Conservation (phyloP, 192 early-diverging fungal species). For the Podila epigama region DNA sequence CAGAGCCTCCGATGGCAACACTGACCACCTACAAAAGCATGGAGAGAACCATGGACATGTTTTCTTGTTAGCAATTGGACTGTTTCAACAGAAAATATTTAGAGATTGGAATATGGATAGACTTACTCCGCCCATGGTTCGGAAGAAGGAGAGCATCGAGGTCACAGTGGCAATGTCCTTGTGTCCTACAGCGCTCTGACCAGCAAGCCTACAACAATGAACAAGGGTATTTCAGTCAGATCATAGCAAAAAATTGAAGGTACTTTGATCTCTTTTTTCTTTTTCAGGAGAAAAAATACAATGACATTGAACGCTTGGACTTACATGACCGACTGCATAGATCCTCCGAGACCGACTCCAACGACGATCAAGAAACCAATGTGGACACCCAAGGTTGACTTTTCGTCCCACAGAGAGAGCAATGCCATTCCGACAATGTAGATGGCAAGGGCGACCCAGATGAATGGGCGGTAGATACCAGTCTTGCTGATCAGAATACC, state of each 20-base stretch:
- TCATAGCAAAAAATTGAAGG: not conserved
- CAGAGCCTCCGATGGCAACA: constrained; percentile 48
- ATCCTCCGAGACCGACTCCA: constrained; percentile 78
- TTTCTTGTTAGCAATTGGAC: too few relatives aligned
- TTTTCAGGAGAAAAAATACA: not conserved
- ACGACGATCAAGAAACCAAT: constrained; percentile 72
- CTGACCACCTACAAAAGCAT: constrained; percentile 9
- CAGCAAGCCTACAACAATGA: constrained; percentile 51
- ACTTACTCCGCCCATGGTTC: constrained; percentile 43
- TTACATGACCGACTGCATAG: constrained; percentile 74
- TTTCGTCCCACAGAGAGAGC: constrained; percentile 57
- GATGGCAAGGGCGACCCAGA: constrained; percentile 70
- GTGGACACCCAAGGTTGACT: constrained; percentile 53
- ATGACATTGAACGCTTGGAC: not conserved
- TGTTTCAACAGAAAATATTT: too few relatives aligned
- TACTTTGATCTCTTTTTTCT: not conserved
- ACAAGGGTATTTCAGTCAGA: not conserved
- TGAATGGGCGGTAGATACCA: constrained; percentile 56
- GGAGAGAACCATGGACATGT: too few relatives aligned
- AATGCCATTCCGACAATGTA: constrained; percentile 67
- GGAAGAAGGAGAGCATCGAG: constrained; percentile 67
- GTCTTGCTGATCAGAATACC: constrained; percentile 67
- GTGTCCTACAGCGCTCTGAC: constrained; percentile 70
- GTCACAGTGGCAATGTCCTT: constrained; percentile 72
- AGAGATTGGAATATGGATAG: not conserved